Evolutionary conservation across 2,329 filamentous ascomycete genomes (phyloP), one percentile per base, ranked within the genome.

Genomic region (Anthostomella pinea): DNA sequence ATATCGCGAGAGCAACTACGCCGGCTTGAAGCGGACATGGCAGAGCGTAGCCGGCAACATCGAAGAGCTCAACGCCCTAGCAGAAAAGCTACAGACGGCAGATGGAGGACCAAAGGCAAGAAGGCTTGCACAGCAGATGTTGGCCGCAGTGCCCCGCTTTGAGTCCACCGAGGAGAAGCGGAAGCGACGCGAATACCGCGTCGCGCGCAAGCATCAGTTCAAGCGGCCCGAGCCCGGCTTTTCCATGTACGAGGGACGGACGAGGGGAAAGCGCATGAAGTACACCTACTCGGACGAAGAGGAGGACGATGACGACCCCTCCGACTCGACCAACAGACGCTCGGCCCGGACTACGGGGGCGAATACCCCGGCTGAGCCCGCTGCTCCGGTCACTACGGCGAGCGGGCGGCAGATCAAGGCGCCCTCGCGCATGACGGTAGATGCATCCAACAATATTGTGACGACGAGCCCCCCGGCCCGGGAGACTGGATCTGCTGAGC

Each of bases 91-190:
- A 8, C 77, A 82, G 34, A 78, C 73, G 3, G 76, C 79, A 23
- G 91, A 97, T 52, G 86, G 85, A 34, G 85, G 85, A 1, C 87
- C 85, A 33, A 85, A 87, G 58, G 87, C 91, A 1, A 85, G 80
- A 54, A 79, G 81, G 41, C 72, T 97, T 21, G 81, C 85, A 41
- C 79, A 84, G 51, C 86, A 82, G 60, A 94, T 98, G 54, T 63
- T 74, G 22, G 76, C 79, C 34, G 90, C 89, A 8, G 78, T 97
- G 21, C 87, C 90, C 21, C 81, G 89, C 21, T 96, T 98, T 52
- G 91, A 97, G 63, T 87, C 85, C 22, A 90, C 88, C 5, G 90
- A 97, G 65, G 89, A 95, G 86, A 97, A 96, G 76, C 87, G 93
- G 37, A 88, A 83, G 63, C 85, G 90, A 28, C 85, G 93, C 39